Base-by-base conservation (phyloP, 768 basidiomycete genomes). In the Auriscalpium orientale region DNA sequence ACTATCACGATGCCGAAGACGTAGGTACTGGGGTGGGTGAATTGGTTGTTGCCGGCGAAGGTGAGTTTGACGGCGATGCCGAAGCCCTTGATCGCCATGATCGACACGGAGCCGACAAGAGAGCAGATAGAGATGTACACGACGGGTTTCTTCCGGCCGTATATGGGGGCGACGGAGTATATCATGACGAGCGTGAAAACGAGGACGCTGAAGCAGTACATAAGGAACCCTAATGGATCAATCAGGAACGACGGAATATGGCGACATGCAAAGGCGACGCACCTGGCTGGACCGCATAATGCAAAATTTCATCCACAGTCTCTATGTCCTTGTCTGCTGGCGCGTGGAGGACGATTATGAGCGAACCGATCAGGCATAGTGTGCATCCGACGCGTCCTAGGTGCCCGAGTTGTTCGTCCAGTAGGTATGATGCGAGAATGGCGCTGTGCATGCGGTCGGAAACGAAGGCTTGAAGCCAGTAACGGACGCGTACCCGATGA, bases 31-130 rank as follows among this genome's bases (percentile, higher is more conserved):
- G 89, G 85, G 66, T 94, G 91, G 1, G 87, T 82, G 67, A 99
- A 89, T 71, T 99, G 97, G 70, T 98, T 99, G 67, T 91, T 90
- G 47, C 95, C 95, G 10, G 82, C 79, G 56, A 98, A 74, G 0
- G 94, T 98, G 56, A 99, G 80, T 71, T 98, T 98, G 65, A 99
- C 81, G 2, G 97, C 95, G 48, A 98, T 86, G 46, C 97, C 97
- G 65, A 99, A 93, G 49, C 94, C 95, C 75, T 99, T 99, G 78
- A 98, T 89, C 44, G 93, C 89, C 97, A 99, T 98, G 72, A 98
- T 84, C n/a, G 92, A 93, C 46, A 99, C 84, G 34, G 91, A 94
- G 11, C 97, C 97, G 46, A 93, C 93, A 56, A 98, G 70, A 11
- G 95, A 98, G 71, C 97, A 98, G 65, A 99, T 95, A 28, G 94